A percentile compares a stretch with the other conserved stretches of the same genome.
These are phyloP conservation scores for Melocanna baccifera DNA, from an alignment of 176 grass and related monocot genomes.

Conservation along the genomic window DNA sequence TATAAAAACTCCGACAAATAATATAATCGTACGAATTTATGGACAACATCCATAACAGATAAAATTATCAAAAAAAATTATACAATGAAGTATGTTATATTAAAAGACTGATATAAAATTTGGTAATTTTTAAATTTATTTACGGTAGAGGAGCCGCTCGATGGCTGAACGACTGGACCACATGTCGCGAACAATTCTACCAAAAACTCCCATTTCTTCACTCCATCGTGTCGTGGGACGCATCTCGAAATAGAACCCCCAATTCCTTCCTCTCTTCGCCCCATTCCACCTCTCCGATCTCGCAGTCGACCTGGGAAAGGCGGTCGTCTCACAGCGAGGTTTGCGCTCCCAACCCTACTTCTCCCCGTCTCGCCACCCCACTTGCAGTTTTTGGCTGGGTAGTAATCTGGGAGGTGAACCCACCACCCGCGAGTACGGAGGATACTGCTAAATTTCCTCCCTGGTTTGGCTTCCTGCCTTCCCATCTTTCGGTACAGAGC, in stretches of 20 bases:
- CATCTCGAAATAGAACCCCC: background rate
- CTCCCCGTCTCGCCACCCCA: background rate
- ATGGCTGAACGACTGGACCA: no score
- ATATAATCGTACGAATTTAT: no score
- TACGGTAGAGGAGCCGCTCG: no score
- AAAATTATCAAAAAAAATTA: no score
- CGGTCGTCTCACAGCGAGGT: slow-evolving; percentile 29
- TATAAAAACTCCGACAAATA: no score
- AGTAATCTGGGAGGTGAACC: background rate
- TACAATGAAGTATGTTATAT: no score
- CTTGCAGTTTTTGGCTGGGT: background rate
- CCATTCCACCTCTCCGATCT: background rate
- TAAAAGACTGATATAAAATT: no score
- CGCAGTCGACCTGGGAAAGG: background rate
- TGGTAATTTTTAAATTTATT: no score
- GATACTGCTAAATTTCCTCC: background rate
- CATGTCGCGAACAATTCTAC: no score
- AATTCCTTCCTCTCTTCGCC: no score
- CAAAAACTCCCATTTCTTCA: slow-evolving; percentile 26
- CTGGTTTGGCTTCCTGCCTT: background rate
- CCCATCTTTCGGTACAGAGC: no score
- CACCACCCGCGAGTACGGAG: background rate
- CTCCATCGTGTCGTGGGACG: slow-evolving; percentile 12
- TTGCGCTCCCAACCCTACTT: slow-evolving; percentile 21
- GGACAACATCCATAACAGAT: no score